These are phyloP conservation scores for Berkeleyomyces basicola DNA, from an alignment of 2,329 filamentous ascomycete genomes.

Conservation along the genomic window DNA sequence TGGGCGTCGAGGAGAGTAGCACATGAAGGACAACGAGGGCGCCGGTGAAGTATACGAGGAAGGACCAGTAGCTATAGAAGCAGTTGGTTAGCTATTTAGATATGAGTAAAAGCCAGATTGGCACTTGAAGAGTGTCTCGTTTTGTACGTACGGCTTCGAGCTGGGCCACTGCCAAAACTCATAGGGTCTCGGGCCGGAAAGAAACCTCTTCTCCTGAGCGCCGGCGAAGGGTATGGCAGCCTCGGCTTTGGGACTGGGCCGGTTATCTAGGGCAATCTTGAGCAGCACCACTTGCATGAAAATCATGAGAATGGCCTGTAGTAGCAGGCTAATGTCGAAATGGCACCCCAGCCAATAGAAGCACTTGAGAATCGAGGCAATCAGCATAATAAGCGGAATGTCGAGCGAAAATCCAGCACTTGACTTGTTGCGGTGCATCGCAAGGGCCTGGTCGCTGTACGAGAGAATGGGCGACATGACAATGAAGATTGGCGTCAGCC, in stretches of 20 bases:
- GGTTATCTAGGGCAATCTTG: conserved; percentile 52
- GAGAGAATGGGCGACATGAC: conserved; percentile 46
- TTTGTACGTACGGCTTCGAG: conserved; percentile 41
- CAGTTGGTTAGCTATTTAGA: background rate
- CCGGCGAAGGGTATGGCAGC: conserved; percentile 43
- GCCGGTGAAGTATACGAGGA: conserved; percentile 50
- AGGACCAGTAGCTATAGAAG: conserved; percentile 54
- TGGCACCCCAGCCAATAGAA: conserved; percentile 54
- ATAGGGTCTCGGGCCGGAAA: conserved; percentile 42
- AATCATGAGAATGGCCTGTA: conserved; percentile 51
- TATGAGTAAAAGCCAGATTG: background rate
- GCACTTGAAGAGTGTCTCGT: background rate
- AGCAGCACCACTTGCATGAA: conserved; percentile 44
- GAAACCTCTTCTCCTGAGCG: conserved; percentile 17
- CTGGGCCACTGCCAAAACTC: conserved; percentile 73
- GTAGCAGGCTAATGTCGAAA: conserved; percentile 45
- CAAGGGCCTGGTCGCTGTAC: conserved; percentile 47
- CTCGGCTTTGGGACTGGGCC: conserved; percentile 43
- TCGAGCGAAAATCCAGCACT: conserved; percentile 55
- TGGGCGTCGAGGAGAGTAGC: conserved; percentile 39
- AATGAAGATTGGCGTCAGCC: conserved; percentile 45
- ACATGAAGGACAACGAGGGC: conserved; percentile 47
- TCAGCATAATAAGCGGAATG: conserved; percentile 56
- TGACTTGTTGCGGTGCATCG: conserved; percentile 47
- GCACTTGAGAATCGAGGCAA: conserved; percentile 49